These are phyloP conservation scores for Crotalaria pallida DNA, from an alignment of 306 rosid species.

Conservation along the genomic window DNA sequence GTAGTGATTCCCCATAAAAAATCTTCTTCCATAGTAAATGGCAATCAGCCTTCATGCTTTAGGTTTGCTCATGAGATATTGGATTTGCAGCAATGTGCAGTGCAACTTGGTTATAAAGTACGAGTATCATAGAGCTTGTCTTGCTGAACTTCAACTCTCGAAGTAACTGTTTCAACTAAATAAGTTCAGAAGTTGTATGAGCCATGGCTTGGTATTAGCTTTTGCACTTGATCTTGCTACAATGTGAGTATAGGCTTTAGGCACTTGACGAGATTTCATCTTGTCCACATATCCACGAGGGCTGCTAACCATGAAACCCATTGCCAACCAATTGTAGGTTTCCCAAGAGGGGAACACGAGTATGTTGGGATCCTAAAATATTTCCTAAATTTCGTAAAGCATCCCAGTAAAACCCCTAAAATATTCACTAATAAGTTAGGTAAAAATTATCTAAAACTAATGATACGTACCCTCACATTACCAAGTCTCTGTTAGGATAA, in stretches of 20 bases:
- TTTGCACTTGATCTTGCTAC: background rate
- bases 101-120: background rate
- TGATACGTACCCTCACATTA: too few species aligned
- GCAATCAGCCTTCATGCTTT: background rate
- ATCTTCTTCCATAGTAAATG: background rate
- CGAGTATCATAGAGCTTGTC: background rate
- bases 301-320: background rate
- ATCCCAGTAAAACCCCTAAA: background rate
- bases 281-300: background rate
- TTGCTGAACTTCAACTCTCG: background rate
- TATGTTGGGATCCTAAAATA: background rate
- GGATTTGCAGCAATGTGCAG: background rate
- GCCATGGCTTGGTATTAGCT: background rate
- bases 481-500: too few species aligned
- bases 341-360: background rate
- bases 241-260: background rate
- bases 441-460: background rate
- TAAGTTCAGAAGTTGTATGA: background rate
- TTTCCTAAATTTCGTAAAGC: background rate
- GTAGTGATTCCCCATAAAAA: background rate
- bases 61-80: background rate
- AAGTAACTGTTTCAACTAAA: background rate
- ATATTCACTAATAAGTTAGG: background rate
- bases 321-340: background rate
- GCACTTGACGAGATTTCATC: background rate